Percentiles rank a stretch among this genome's conserved stretches.
phyloP scores from a whole-genome alignment of 306 rosid genomes.

The Cucumis melo region DNA sequence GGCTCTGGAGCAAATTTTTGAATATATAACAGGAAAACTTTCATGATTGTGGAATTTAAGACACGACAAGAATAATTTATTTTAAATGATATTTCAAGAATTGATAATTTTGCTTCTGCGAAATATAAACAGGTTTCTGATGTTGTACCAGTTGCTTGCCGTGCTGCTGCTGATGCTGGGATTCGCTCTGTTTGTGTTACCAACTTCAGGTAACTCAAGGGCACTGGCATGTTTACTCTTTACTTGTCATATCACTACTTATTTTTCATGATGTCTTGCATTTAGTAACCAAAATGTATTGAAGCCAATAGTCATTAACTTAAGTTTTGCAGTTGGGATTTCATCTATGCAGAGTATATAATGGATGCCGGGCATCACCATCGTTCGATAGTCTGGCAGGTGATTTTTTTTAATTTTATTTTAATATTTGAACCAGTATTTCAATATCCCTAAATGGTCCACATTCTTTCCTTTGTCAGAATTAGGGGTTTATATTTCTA shows the following conservation, averaged over 20 bases:
- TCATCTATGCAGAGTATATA: conserved; percentile 90
- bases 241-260: background rate
- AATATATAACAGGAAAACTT: background rate
- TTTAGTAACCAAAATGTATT: conserved; percentile 1
- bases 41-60: background rate
- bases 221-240: background rate
- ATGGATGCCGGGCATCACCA: conserved; percentile 92
- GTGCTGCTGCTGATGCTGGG: conserved; percentile 95
- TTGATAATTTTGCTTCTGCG: conserved; percentile 9
- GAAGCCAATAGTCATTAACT: background rate
- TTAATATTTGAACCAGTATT: background rate
- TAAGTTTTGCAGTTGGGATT: conserved; percentile 78
- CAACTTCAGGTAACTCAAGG: conserved; percentile 64
- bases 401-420: conserved; percentile 1
- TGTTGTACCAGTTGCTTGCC: conserved; percentile 95
- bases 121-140: conserved; percentile 57
- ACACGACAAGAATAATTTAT: background rate
- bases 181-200: conserved; percentile 95
- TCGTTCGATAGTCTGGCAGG: conserved; percentile 98
- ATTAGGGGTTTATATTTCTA: background rate
- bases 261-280: background rate
- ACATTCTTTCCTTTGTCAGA: background rate
- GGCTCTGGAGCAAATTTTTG: background rate
- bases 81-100: background rate
- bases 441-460: background rate